Conservation (phyloP, 2,329 filamentous ascomycete genomes). For the Colletotrichum coccodes region DNA sequence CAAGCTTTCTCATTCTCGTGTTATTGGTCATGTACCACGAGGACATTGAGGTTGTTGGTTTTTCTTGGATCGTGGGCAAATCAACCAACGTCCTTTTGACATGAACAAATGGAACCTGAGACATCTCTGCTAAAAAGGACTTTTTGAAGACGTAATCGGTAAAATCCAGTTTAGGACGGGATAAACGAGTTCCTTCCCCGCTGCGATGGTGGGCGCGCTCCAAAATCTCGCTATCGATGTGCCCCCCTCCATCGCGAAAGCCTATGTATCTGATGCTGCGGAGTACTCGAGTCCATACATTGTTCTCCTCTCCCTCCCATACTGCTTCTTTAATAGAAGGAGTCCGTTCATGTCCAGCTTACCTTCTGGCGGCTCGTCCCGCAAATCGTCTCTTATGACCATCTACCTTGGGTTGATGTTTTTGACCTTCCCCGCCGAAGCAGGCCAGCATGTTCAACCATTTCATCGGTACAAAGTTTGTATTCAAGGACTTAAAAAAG, state of each 20-base stretch:
- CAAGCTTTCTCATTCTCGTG: no score
- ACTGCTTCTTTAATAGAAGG: constrained; percentile 41
- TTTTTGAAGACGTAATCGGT: no score
- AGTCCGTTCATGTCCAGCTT: not conserved
- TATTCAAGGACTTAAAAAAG: constrained; percentile 28
- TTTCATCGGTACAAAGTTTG: constrained; percentile 34
- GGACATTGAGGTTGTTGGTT: no score
- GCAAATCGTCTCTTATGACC: constrained; percentile 42
- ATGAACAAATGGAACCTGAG: no score
- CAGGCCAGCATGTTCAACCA: constrained; percentile 28
- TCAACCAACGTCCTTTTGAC: no score
- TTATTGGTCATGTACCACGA: no score
- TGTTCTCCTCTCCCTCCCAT: constrained; percentile 41
- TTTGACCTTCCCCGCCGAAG: constrained; percentile 24
- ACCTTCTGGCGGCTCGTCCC: constrained; percentile 34
- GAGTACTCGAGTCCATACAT: constrained; percentile 36
- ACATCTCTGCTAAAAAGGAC: no score
- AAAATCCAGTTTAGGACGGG: no score
- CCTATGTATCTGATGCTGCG: constrained; percentile 43
- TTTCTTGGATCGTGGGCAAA: no score
- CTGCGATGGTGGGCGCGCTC: no score
- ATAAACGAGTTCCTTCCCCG: no score
- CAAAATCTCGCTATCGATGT: constrained; percentile 29
- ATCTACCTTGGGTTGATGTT: constrained; percentile 36
- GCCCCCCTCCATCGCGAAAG: constrained; percentile 38